phyloP scores from a whole-genome alignment of 1,284 basidiomycete genomes.

The Flammula alnicola region DNA sequence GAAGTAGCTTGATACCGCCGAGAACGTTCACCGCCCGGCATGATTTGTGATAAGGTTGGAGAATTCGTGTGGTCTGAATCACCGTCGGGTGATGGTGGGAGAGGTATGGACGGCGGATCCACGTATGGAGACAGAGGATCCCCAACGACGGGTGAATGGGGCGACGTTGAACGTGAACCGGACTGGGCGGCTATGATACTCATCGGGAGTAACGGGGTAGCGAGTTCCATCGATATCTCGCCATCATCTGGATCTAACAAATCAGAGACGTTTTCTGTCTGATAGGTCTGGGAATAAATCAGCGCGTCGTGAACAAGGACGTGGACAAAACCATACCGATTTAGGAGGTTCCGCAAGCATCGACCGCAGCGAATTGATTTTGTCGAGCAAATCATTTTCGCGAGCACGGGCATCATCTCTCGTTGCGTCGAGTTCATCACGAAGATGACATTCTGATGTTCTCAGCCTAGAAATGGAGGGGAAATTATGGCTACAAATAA shows the following conservation, averaged over 20 bases:
- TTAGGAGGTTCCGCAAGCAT: background rate
- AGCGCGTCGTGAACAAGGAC: background rate
- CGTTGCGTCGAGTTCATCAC: conserved; percentile 19
- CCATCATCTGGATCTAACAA: conserved; percentile 30
- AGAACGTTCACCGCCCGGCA: background rate
- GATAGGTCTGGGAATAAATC: background rate
- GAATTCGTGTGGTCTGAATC: background rate
- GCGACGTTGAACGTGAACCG: background rate
- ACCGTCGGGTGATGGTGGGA: conserved; percentile 28
- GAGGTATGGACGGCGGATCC: conserved; percentile 25
- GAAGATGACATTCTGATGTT: conserved; percentile 19
- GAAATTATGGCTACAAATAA: background rate
- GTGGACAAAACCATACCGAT: background rate
- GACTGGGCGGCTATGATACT: conserved; percentile 22
- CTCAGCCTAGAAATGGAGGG: conserved; percentile 24
- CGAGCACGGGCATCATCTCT: conserved; percentile 16
- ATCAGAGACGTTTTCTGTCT: conserved; percentile 5
- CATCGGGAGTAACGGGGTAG: conserved; percentile 55
- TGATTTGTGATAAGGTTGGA: conserved; percentile 4
- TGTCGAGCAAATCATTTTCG: conserved; percentile 26
- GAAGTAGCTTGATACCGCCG: conserved; percentile 6
- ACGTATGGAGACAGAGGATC: background rate
- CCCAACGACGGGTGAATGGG: background rate
- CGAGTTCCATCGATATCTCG: conserved; percentile 61
- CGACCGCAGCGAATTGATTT: conserved; percentile 20